Percentiles rank a stretch among this genome's conserved stretches.
Conservation (phyloP, 2,329 filamentous ascomycete species). For the Aureobasidium sp. region DNA sequence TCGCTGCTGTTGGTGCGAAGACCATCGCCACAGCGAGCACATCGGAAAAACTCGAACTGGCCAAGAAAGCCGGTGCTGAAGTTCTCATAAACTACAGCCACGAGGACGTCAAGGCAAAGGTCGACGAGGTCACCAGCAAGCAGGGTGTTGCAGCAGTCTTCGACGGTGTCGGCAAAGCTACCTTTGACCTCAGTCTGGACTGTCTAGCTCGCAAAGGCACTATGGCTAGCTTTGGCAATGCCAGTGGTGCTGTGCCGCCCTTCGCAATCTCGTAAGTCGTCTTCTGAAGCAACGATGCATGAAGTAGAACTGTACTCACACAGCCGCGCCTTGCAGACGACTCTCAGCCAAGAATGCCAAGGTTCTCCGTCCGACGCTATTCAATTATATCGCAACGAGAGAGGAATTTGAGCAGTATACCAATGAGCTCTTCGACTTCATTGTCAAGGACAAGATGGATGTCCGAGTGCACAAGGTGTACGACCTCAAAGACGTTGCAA, state of each 20-base stretch:
- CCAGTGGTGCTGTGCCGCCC: constrained; percentile 70
- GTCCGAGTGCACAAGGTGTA: constrained; percentile 72
- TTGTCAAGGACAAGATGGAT: constrained; percentile 62
- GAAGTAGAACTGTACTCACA: not conserved
- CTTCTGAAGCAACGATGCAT: constrained; percentile 24
- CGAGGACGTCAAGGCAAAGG: constrained; percentile 52
- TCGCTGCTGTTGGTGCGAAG: constrained; percentile 64
- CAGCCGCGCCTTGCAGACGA: constrained; percentile 30
- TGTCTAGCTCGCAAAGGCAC: constrained; percentile 70
- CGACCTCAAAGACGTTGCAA: constrained; percentile 62
- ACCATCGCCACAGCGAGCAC: constrained; percentile 75
- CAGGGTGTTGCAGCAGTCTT: constrained; percentile 72
- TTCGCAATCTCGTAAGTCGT: constrained; percentile 52
- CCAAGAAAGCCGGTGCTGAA: constrained; percentile 62
- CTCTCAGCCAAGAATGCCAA: constrained; percentile 70
- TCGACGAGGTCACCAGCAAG: constrained; percentile 63
- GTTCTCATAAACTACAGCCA: constrained; percentile 62
- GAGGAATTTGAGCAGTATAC: constrained; percentile 67
- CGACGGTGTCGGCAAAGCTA: constrained; percentile 78
- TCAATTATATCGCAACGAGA: constrained; percentile 60
- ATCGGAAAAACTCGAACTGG: constrained; percentile 63
- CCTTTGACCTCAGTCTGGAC: constrained; percentile 72
- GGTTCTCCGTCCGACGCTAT: constrained; percentile 66
- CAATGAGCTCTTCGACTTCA: constrained; percentile 64
- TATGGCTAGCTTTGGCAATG: constrained; percentile 74